These are phyloP conservation scores for Lipomyces japonicus DNA, from an alignment of 805 yeast species.

Conservation along the genomic window DNA sequence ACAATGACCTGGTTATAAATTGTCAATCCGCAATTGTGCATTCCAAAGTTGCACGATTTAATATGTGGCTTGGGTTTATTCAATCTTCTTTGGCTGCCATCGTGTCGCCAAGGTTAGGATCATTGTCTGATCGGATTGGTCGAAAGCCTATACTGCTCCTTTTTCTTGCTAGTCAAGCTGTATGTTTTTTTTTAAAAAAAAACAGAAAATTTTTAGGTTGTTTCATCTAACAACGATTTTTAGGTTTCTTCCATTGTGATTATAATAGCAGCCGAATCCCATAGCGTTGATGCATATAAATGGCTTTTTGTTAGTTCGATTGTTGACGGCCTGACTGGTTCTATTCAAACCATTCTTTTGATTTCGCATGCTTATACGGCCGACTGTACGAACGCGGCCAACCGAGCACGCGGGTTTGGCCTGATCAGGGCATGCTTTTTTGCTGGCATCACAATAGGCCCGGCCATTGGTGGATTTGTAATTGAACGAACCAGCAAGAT, in stretches of 20 bases:
- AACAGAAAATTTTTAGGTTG: background rate
- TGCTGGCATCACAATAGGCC: constrained; percentile 34
- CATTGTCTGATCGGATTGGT: constrained; percentile 22
- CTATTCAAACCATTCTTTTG: constrained; percentile 52
- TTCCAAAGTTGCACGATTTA: constrained; percentile 14
- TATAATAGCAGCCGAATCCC: constrained; percentile 1
- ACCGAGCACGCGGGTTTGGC: constrained; percentile 42
- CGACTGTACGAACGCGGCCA: constrained; percentile 63
- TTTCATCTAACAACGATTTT: background rate
- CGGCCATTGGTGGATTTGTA: constrained; percentile 29
- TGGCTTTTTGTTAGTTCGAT: constrained; percentile 45
- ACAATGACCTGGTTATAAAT: constrained; percentile 12
- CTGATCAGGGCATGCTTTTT: constrained; percentile 32
- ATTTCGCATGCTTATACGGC: constrained; percentile 65
- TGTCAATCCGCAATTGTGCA: constrained; percentile 25
- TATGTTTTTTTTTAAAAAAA: background rate
- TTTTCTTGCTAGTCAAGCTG: constrained; percentile 1
- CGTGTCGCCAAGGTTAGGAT: constrained; percentile 15
- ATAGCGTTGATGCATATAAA: constrained; percentile 22
- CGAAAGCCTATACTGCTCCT: constrained; percentile 12
- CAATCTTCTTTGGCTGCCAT: constrained; percentile 6
- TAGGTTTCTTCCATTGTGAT: background rate
- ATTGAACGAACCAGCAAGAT: constrained; percentile 12
- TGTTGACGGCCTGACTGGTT: constrained; percentile 57
- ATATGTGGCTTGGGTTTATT: constrained; percentile 6